Evolutionary conservation across 202 grass and related monocot genomes (phyloP).

Genomic region (Zizania palustris): DNA sequence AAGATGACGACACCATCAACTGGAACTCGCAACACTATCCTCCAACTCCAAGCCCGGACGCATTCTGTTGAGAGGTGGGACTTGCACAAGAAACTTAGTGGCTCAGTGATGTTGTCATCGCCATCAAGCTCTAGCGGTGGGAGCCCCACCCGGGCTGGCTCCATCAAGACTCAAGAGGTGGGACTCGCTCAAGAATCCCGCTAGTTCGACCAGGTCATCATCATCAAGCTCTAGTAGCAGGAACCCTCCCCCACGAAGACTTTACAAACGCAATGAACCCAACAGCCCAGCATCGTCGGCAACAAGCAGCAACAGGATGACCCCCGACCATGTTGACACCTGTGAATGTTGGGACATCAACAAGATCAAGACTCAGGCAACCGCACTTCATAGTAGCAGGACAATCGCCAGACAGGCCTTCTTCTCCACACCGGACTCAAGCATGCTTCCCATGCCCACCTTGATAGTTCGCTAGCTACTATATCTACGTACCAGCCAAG

Average conservation of each 20-base stretch:
- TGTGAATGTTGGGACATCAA: not conserved
- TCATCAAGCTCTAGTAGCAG: no score
- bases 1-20: no score
- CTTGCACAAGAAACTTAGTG: not conserved
- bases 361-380: not conserved
- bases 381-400: no score
- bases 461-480: not conserved
- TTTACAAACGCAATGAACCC: not conserved
- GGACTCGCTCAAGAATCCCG: no score
- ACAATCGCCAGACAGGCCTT: no score
- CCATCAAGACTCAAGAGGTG: no score
- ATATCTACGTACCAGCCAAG: not conserved
- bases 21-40: no score
- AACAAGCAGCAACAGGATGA: not conserved
- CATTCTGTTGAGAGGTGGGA: slow-evolving; percentile 8
- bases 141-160: not conserved
- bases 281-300: not conserved
- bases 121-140: not conserved
- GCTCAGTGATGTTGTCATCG: not conserved
- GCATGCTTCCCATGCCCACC: slow-evolving; percentile 18
- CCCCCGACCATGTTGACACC: not conserved
- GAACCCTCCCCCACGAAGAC: no score
- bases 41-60: not conserved
- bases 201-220: no score
- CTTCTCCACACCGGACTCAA: slow-evolving; percentile 1